Base-by-base conservation (phyloP, 2,329 filamentous ascomycete species). In the Pleoardoris graminearum region DNA sequence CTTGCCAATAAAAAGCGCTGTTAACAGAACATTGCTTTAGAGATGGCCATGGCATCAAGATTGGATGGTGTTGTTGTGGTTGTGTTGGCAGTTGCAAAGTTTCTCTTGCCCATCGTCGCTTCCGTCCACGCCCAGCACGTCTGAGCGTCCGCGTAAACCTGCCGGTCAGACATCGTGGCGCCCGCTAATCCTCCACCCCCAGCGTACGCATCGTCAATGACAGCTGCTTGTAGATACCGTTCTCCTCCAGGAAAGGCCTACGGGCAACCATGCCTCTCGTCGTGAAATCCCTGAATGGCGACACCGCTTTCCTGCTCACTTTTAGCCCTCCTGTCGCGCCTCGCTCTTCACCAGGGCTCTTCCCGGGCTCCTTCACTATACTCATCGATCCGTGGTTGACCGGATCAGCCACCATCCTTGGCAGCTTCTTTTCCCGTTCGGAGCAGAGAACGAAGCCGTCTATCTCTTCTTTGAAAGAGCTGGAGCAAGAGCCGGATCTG, bases 301-400 rank as follows among this genome's bases (percentile, higher is more conserved):
- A 88, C 66, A 80, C 84, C 30, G 85, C 83, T 3, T 88, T 89
- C 67, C 78, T 88, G 30, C 76, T 89, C 38, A 82, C 81, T 23
- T 86, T 89, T 63, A 76, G 81, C 50, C 82, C 83, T 27, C 73
- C 80, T 23, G 72, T 76, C n/a, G 73, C 77, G 42, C 68, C 77
- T 50, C 60, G 63, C 8, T 60, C 70, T 17, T 71, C 71, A 51
- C 74, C 68, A 43, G 67, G 63, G 51, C 63, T 70, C 37, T 74
- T 75, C 25, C 76, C 78, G 11, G 76, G 57, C 27, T 79, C 81
- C 3, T 90, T 87, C 69, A 85, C 82, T 14, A 81, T 91, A 48
- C 79, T 91, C 35, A 72, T 91, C 45, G 88, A 92, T 67, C 88
- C 89, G 3, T 90, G 87, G 85, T 78, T 90, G 27, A 76, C 78